These are phyloP conservation scores for Aspergillus tubingensis DNA, from an alignment of 2,329 filamentous ascomycete species.

Conservation along the genomic window DNA sequence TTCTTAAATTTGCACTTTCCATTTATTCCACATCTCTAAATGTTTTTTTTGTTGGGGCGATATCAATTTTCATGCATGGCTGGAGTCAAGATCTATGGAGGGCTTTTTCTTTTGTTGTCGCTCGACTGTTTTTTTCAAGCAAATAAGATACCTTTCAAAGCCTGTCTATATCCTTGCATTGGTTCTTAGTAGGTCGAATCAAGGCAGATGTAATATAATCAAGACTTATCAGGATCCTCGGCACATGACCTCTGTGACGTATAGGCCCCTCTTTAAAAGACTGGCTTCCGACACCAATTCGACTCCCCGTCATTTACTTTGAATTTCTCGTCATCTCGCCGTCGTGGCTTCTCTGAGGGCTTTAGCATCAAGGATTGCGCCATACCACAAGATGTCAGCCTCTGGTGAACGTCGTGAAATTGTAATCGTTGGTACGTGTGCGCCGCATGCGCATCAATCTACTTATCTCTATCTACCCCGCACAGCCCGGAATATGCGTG, in stretches of 20 bases:
- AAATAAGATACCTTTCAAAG: constrained; percentile 6
- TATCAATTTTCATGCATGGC: constrained; percentile 30
- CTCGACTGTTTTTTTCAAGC: constrained; percentile 4
- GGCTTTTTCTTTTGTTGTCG: constrained; percentile 1
- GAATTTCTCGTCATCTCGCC: not conserved
- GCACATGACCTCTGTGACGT: constrained; percentile 40
- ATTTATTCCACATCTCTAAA: constrained; percentile 8
- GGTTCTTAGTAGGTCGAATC: not conserved
- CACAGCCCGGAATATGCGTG: constrained; percentile 14
- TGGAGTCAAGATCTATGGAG: constrained; percentile 27
- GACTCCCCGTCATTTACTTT: not conserved
- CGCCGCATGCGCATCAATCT: not conserved
- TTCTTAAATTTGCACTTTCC: constrained; percentile 9
- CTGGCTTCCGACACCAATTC: constrained; percentile 1
- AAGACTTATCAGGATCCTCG: constrained; percentile 2
- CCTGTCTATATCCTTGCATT: constrained; percentile 6
- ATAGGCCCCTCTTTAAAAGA: constrained; percentile 13
- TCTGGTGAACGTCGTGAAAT: constrained; percentile 39
- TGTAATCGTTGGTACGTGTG: constrained; percentile 41
- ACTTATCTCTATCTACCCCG: constrained; percentile 24
- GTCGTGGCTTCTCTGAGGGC: constrained; percentile 28
- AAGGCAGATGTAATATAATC: not conserved
- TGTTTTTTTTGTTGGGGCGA: constrained; percentile 15
- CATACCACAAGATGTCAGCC: constrained; percentile 33
- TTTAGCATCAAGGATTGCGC: constrained; percentile 19